Conservation (phyloP, 2,329 filamentous ascomycete species). For the Monascus ruber region DNA sequence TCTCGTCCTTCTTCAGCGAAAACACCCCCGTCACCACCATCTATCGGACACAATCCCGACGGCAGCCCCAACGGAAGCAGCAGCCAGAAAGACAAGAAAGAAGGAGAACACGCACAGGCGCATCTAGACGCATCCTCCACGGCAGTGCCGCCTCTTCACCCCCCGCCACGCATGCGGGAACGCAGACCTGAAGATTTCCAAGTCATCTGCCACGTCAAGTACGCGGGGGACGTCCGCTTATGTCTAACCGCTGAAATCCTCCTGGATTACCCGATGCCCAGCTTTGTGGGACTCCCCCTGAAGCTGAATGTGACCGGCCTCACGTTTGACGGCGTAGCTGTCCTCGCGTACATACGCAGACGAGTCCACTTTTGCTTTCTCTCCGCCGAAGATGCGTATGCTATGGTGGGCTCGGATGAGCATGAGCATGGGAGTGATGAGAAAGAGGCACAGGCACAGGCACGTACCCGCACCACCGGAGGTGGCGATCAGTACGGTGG, state of each 20-base stretch:
- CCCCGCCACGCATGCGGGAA: slow-evolving; percentile 52
- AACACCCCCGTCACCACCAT: slow-evolving; percentile 20
- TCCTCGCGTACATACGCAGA: slow-evolving; percentile 81
- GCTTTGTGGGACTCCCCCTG: slow-evolving; percentile 89
- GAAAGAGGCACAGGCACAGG: slow-evolving; percentile 9
- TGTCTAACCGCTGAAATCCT: slow-evolving; percentile 90
- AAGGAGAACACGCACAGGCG: slow-evolving; percentile 9
- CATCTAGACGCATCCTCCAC: slow-evolving; percentile 8
- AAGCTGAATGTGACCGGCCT: slow-evolving; percentile 91
- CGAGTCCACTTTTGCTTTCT: slow-evolving; percentile 90
- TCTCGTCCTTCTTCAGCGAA: slow-evolving; percentile 35
- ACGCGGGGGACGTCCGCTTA: slow-evolving; percentile 75
- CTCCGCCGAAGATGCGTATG: slow-evolving; percentile 77
- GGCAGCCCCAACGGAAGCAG: slow-evolving; percentile 16
- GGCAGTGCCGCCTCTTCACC: slow-evolving; percentile 13
- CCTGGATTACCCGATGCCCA: slow-evolving; percentile 96
- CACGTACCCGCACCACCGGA: slow-evolving; percentile 21
- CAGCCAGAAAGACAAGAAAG: slow-evolving; percentile 12
- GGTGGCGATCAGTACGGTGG: slow-evolving; percentile 45
- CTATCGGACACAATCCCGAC: slow-evolving; percentile 11
- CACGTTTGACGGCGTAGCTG: slow-evolving; percentile 88
- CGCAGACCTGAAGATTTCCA: slow-evolving; percentile 78
- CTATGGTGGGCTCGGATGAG: slow-evolving; percentile 48
- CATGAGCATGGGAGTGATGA: slow-evolving; percentile 20
- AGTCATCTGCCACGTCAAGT: slow-evolving; percentile 80